phyloP scores from a whole-genome alignment of 2,329 filamentous ascomycete species.

The Claviceps purpurea region DNA sequence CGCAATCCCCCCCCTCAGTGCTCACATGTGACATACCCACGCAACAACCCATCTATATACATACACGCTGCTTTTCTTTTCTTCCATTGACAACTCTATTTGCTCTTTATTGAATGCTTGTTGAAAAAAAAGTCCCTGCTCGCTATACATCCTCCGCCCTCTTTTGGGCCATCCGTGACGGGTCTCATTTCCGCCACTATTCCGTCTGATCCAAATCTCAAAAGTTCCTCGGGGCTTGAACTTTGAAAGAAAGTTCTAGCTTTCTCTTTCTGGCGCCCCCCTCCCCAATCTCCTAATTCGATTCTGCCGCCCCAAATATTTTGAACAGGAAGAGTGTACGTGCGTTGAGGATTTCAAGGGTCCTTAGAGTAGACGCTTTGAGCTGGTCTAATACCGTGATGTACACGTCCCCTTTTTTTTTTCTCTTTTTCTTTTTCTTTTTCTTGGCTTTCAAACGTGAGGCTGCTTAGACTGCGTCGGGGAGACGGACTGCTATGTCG shows the following conservation, averaged over 20 bases:
- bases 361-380: too few relatives aligned
- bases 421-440: background rate
- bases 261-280: background rate
- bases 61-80: too few relatives aligned
- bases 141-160: too few relatives aligned
- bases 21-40: too few relatives aligned
- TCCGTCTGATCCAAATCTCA: background rate
- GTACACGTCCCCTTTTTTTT: background rate
- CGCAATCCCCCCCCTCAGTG: too few relatives aligned
- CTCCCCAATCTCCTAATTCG: too few relatives aligned
- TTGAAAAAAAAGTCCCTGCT: too few relatives aligned
- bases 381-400: background rate
- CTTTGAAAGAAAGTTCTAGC: background rate
- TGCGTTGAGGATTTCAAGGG: background rate
- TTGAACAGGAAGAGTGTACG: background rate
- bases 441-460: background rate
- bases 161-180: too few relatives aligned
- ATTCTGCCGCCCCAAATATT: background rate
- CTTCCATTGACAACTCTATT: too few relatives aligned
- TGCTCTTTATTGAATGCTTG: too few relatives aligned
- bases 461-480: conserved; percentile 56
- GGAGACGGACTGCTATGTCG: conserved; percentile 87
- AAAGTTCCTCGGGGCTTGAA: background rate
- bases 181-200: background rate
- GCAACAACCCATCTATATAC: too few relatives aligned